These are phyloP conservation scores for Eurotiales sp. DNA, from an alignment of 2,329 filamentous ascomycete species.

Conservation along the genomic window DNA sequence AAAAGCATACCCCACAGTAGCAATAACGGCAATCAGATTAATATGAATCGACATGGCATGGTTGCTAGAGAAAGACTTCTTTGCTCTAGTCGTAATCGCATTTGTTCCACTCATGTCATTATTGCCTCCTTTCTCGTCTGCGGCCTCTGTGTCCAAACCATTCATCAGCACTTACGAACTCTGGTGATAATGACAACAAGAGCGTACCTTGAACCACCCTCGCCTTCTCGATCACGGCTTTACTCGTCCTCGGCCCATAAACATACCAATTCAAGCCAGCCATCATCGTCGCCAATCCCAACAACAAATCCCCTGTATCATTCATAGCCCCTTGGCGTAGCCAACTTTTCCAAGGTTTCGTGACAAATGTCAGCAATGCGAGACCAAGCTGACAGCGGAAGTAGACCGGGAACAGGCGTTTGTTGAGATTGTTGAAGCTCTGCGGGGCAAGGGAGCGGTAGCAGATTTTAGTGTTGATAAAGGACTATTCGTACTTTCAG, in stretches of 20 bases:
- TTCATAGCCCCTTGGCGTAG: constrained; percentile 24
- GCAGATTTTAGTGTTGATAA: constrained; percentile 40
- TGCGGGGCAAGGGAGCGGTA: constrained; percentile 32
- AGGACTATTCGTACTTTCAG: no score
- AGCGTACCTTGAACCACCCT: constrained; percentile 20
- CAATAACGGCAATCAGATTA: constrained; percentile 36
- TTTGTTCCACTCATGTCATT: no score
- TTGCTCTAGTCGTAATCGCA: constrained; percentile 17
- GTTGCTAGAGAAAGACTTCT: constrained; percentile 31
- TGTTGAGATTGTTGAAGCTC: constrained; percentile 38
- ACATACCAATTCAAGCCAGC: constrained; percentile 33
- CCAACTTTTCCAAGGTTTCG: constrained; percentile 32
- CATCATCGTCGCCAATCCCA: constrained; percentile 29
- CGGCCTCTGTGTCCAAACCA: no score
- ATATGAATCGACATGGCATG: constrained; percentile 45
- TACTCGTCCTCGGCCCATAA: constrained; percentile 33
- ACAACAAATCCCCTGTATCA: constrained; percentile 22
- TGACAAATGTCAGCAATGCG: constrained; percentile 26
- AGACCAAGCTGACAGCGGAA: constrained; percentile 37
- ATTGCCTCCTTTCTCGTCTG: no score
- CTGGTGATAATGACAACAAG: no score
- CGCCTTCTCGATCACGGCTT: constrained; percentile 32
- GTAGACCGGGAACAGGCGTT: constrained; percentile 39
- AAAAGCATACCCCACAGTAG: constrained; percentile 28
- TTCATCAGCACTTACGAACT: no score